phyloP scores from a whole-genome alignment of 106 monocot species.

The Amphibolis antarctica region DNA sequence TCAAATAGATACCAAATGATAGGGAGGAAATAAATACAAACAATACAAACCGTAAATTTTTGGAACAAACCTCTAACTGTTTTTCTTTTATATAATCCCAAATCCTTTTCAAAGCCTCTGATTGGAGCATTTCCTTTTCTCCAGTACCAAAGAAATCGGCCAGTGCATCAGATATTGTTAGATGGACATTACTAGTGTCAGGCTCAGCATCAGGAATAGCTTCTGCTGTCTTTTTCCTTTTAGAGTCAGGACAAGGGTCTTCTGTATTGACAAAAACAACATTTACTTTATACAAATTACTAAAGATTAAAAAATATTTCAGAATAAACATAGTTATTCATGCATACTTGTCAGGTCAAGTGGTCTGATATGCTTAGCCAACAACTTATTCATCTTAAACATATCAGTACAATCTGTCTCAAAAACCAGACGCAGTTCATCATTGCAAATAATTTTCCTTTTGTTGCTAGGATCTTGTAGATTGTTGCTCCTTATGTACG shows the following conservation, averaged over 20 bases:
- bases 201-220: conserved; percentile 22
- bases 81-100: conserved; percentile 83
- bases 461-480: conserved; percentile 94
- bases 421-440: conserved; percentile 77
- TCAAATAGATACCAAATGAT: not conserved
- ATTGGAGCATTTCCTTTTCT: conserved; percentile 66
- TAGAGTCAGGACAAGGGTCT: conserved; percentile 38
- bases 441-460: conserved; percentile 91
- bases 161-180: conserved; percentile 65
- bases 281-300: too few species aligned
- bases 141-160: conserved; percentile 61
- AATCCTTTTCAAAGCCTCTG: conserved; percentile 56
- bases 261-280: conserved; percentile 29
- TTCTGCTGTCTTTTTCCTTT: conserved; percentile 42
- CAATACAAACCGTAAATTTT: not conserved
- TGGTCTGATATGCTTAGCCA: conserved; percentile 74
- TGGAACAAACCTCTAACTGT: conserved; percentile 50
- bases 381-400: conserved; percentile 96
- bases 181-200: conserved; percentile 13
- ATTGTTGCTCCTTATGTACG: conserved; percentile 82
- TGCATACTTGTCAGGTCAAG: conserved; percentile 51
- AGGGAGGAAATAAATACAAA: not conserved
- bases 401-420: conserved; percentile 96
- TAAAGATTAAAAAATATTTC: not conserved
- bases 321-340: not conserved